A percentile compares a stretch with the other conserved stretches of the same genome.
Conservation (phyloP, 2,329 filamentous ascomycete genomes). For the Herpotrichia juniperi region DNA sequence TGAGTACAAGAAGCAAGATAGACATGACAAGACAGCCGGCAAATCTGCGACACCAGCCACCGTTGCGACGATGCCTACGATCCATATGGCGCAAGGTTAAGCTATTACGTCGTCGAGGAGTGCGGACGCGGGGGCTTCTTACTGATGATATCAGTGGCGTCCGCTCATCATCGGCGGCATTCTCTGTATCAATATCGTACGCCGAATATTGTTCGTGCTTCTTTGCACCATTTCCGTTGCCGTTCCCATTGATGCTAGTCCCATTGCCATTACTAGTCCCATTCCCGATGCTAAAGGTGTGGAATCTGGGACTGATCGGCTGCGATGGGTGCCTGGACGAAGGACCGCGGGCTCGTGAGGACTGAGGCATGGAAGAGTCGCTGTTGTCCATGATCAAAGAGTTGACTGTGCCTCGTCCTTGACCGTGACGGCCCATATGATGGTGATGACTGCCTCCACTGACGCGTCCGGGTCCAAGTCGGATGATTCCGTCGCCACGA, state of each 20-base stretch:
- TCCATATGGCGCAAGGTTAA: constrained; percentile 73
- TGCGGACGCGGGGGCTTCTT: constrained; percentile 61
- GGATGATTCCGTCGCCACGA: constrained; percentile 45
- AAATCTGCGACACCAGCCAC: constrained; percentile 71
- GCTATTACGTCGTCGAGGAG: constrained; percentile 59
- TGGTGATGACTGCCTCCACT: constrained; percentile 75
- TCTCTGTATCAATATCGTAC: constrained; percentile 83
- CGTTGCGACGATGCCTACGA: constrained; percentile 61
- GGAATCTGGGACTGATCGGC: constrained; percentile 69
- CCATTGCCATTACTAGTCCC: constrained; percentile 35
- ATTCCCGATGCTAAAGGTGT: constrained; percentile 50
- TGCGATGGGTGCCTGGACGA: constrained; percentile 68
- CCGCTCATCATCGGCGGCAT: constrained; percentile 82
- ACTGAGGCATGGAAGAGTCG: constrained; percentile 70
- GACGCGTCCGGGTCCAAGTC: constrained; percentile 50
- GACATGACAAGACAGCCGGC: constrained; percentile 88
- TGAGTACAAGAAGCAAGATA: constrained; percentile 78
- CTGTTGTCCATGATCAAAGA: constrained; percentile 63
- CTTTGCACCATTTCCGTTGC: constrained; percentile 46
- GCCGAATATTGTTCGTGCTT: constrained; percentile 68
- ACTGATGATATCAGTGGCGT: constrained; percentile 76
- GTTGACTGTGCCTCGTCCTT: constrained; percentile 72
- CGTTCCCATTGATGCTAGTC: constrained; percentile 36
- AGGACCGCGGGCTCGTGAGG: constrained; percentile 66
- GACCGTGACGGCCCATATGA: constrained; percentile 79